phyloP scores from a whole-genome alignment of 139 green algal species.

The Tetradesmus obliquus region DNA sequence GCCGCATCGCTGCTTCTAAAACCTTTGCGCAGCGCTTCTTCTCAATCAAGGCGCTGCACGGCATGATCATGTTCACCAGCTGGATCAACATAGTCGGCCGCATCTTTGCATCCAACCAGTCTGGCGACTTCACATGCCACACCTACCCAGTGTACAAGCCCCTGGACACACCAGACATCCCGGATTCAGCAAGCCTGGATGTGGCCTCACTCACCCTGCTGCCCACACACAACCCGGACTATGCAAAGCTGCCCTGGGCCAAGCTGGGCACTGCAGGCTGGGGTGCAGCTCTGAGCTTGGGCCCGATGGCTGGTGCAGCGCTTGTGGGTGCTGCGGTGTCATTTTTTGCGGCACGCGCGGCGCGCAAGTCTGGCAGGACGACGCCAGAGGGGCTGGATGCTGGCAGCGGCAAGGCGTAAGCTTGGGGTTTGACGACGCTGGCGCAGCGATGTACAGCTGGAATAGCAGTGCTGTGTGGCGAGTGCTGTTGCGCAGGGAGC shows the following conservation, averaged over 20 bases:
- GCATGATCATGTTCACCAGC: slow-evolving; percentile 32
- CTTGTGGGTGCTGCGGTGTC: slow-evolving; percentile 24
- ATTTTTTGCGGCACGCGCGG: background rate
- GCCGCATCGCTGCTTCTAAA: slow-evolving; percentile 2
- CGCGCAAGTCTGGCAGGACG: background rate
- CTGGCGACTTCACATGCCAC: slow-evolving; percentile 45
- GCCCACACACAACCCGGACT: slow-evolving; percentile 34
- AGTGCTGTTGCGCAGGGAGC: no score
- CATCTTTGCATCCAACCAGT: slow-evolving; percentile 36
- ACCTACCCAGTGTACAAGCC: slow-evolving; percentile 45
- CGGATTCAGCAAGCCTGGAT: background rate
- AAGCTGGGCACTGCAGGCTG: background rate
- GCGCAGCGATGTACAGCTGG: background rate
- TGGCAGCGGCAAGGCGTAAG: background rate
- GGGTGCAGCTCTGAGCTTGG: slow-evolving; percentile 20
- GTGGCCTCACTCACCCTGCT: background rate
- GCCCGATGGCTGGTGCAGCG: slow-evolving; percentile 9
- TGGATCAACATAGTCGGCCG: slow-evolving; percentile 48
- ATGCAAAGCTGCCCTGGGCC: slow-evolving; percentile 30
- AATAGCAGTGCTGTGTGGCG: background rate
- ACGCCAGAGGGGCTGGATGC: background rate
- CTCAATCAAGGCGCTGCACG: slow-evolving; percentile 43
- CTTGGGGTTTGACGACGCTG: background rate
- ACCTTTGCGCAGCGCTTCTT: slow-evolving; percentile 40
- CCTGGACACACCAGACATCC: slow-evolving; percentile 1